Base-by-base conservation (phyloP, 805 yeast species). In the Zygotorulaspora florentina region DNA sequence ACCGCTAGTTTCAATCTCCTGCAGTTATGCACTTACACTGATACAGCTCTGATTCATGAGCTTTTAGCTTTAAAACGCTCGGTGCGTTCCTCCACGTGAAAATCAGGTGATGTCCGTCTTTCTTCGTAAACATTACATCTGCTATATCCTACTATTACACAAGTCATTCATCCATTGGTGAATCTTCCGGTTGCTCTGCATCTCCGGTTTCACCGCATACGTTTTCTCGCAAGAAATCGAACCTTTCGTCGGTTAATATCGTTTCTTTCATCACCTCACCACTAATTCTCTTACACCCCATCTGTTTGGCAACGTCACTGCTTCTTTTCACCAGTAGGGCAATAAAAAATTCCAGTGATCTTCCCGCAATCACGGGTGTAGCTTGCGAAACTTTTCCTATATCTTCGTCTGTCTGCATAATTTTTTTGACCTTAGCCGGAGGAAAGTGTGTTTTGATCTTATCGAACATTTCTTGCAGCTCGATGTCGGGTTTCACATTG, bases 301-400 rank as follows among this genome's bases (percentile, higher is more conserved):
- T 76, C 39, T 72, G 72, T 43, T 81, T 78, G 4, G 97, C 96
- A 52, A 85, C 87, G 34, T 77, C 75, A 42, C 87, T 82, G 16
- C 95, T 77, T 39, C 86, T 88, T 56, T 87, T 90, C 40, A 93
- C 95, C 45, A 93, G 73, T 44, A 93, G 80, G 41, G 95, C 87
- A 76, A 93, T 80, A 64, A 93, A 93, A 50, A 88, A 77, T 68
- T 93, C 98, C 42, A 93, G 72, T 0, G 99, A 96, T 51, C 96
- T 78, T 7, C 98, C 97, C 8, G 93, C 96, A 13, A 91, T 91
- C n/a, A 91, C 85, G 0, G 99, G 99, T 2, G 99, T 95, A 1
- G 96, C 97, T 62, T 90, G 97, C 3, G 99, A 96, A 4, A 93
- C 98, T 63, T 93, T 93, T 2, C 99, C 99, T 37, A 93, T 90